These are phyloP conservation scores for Talaromyces amestolkiae DNA, from an alignment of 2,329 filamentous ascomycete species.

Conservation along the genomic window DNA sequence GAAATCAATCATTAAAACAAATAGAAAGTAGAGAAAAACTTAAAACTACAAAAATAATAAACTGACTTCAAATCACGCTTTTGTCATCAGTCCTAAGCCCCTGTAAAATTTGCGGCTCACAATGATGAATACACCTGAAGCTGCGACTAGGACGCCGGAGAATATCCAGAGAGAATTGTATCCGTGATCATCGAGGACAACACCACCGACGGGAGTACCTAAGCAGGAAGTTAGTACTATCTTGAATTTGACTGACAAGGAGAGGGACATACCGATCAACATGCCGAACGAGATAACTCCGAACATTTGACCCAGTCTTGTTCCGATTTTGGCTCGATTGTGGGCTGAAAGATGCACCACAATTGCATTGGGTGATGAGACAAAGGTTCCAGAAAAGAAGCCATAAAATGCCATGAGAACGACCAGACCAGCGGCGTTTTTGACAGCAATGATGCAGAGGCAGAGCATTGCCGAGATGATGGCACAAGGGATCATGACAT, in stretches of 20 bases:
- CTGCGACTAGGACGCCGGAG: conserved; percentile 6
- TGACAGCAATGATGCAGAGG: conserved; percentile 8
- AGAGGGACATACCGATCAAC: conserved; percentile 11
- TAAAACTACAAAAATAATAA: neutral
- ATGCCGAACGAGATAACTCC: conserved; percentile 12
- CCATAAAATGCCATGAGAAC: conserved; percentile 9
- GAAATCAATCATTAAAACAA: neutral
- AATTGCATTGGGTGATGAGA: neutral
- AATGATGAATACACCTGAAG: conserved; percentile 1
- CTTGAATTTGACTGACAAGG: neutral
- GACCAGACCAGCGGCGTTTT: neutral
- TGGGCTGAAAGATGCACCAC: conserved; percentile 2
- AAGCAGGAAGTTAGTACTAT: neutral
- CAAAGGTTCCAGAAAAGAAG: neutral
- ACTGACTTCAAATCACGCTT: neutral
- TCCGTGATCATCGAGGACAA: conserved; percentile 13
- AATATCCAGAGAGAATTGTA: conserved; percentile 14
- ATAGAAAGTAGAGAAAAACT: neutral
- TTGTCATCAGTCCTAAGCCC: conserved; percentile 5
- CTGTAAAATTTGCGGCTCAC: conserved; percentile 8
- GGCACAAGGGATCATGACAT: conserved; percentile 10
- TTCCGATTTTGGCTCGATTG: conserved; percentile 10
- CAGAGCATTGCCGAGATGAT: conserved; percentile 1
- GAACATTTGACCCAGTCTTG: conserved; percentile 14
- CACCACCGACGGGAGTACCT: conserved; percentile 17